phyloP scores from a whole-genome alignment of 805 yeast genomes.

The Kuraishia cidri region DNA sequence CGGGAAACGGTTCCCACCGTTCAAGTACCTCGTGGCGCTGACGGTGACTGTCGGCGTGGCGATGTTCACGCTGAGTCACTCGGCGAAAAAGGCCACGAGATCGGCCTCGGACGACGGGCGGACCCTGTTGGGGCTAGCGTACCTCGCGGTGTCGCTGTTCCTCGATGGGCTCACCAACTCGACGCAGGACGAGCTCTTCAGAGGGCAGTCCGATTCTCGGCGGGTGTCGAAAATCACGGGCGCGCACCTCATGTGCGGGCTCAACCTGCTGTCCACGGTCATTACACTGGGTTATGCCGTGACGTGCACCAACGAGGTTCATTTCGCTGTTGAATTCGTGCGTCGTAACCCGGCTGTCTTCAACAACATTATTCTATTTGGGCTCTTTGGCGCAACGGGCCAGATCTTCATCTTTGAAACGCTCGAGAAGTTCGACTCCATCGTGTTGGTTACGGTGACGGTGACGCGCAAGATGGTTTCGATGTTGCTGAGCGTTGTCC shows the following conservation, averaged over 20 bases:
- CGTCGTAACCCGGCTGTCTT: conserved; percentile 35
- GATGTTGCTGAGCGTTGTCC: conserved; percentile 79
- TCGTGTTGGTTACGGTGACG: conserved; percentile 83
- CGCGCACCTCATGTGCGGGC: conserved; percentile 77
- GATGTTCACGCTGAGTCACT: conserved; percentile 56
- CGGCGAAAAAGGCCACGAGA: conserved; percentile 15
- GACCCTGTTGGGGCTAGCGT: conserved; percentile 45
- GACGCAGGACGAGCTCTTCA: conserved; percentile 81
- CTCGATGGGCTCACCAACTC: conserved; percentile 92
- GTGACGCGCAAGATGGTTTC: conserved; percentile 96
- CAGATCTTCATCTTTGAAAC: conserved; percentile 90
- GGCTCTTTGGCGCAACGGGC: conserved; percentile 81
- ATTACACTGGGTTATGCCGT: conserved; percentile 42
- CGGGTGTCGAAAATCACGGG: conserved; percentile 46
- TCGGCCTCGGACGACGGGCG: conserved; percentile 29
- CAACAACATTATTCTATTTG: conserved; percentile 54
- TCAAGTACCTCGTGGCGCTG: conserved; percentile 71
- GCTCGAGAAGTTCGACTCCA: conserved; percentile 75
- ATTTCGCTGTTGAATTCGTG: conserved; percentile 40
- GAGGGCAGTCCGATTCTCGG: conserved; percentile 19
- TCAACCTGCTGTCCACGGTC: conserved; percentile 33
- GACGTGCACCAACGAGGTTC: conserved; percentile 37
- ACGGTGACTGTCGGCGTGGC: conserved; percentile 80
- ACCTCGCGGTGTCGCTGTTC: conserved; percentile 54
- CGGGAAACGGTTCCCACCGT: conserved; percentile 58